Conservation (phyloP, 202 grass and related monocot genomes). For the Setaria viridis region DNA sequence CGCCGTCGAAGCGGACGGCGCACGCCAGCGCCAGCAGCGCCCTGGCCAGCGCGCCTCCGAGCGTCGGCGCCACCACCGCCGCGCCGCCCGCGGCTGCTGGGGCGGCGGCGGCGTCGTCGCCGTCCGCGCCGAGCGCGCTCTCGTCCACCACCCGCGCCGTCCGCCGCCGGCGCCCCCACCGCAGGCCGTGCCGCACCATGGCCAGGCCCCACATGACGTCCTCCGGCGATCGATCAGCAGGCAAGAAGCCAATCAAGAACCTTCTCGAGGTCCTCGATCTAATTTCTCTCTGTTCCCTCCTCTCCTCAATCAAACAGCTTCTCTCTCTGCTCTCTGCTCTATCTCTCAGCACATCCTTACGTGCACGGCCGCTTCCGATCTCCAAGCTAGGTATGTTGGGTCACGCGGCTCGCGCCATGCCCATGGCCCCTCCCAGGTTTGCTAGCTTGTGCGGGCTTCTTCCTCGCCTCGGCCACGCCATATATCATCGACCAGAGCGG, state of each 20-base stretch:
- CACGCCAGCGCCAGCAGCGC: conserved; percentile 64
- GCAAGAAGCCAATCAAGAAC: neutral
- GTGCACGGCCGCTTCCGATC: conserved; percentile 26
- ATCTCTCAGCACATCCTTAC: conserved; percentile 25
- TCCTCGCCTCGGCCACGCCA: conserved; percentile 34
- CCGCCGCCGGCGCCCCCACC: conserved; percentile 47
- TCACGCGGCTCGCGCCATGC: conserved; percentile 41
- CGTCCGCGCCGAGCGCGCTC: conserved; percentile 48
- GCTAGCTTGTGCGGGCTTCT: neutral
- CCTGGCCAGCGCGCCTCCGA: conserved; percentile 42
- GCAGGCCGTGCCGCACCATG: conserved; percentile 42
- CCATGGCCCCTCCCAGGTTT: conserved; percentile 28
- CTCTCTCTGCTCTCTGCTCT: neutral
- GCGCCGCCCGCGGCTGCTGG: neutral
- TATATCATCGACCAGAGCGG: neutral
- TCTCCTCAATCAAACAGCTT: neutral
- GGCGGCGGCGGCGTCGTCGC: neutral
- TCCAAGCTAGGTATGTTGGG: neutral
- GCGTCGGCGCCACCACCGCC: conserved; percentile 1
- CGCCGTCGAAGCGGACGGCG: conserved; percentile 55
- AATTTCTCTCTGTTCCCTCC: neutral
- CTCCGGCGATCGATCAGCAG: neutral
- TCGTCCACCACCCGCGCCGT: conserved; percentile 68
- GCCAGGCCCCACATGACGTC: conserved; percentile 52
- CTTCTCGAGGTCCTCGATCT: neutral